These are phyloP conservation scores for Phytophthora kernoviae DNA, from an alignment of 352 stramenopile genomes.

Conservation along the genomic window DNA sequence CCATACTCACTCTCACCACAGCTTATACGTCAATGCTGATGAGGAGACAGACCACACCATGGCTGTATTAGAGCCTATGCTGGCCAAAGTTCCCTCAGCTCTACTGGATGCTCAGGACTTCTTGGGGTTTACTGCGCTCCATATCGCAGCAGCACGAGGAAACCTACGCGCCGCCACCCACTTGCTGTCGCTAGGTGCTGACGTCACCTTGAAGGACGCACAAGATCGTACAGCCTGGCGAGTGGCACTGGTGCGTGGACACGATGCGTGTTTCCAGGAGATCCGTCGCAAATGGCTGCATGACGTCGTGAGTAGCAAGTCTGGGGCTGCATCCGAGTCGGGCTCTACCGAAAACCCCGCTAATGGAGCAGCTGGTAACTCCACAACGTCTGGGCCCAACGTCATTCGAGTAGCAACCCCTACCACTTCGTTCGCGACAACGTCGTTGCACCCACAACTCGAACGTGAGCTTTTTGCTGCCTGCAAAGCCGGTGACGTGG, in stretches of 20 bases:
- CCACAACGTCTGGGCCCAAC: background rate
- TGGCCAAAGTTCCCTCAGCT: conserved; percentile 36
- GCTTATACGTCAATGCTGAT: conserved; percentile 4
- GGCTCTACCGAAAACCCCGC: background rate
- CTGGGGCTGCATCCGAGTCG: conserved; percentile 5
- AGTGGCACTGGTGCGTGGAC: conserved; percentile 52
- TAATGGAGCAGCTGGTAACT: background rate
- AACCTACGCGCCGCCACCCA: conserved; percentile 42
- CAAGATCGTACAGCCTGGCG: conserved; percentile 62
- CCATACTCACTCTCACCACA: conserved; percentile 13
- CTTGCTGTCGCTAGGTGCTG: conserved; percentile 51
- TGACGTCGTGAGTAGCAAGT: conserved; percentile 29
- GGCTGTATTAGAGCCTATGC: conserved; percentile 32
- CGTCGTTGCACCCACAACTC: conserved; percentile 44
- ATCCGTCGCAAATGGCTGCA: conserved; percentile 67
- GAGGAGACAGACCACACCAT: conserved; percentile 36
- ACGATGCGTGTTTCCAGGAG: conserved; percentile 68
- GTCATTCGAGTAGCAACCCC: conserved; percentile 3
- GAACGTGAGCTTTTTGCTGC: conserved; percentile 32
- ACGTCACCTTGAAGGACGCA: conserved; percentile 49
- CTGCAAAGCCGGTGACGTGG: conserved; percentile 26
- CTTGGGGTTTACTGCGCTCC: conserved; percentile 62
- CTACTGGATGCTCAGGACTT: conserved; percentile 57
- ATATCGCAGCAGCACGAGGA: conserved; percentile 54
- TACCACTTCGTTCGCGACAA: conserved; percentile 1